These are phyloP conservation scores for Mycena galopus DNA, from an alignment of 768 basidiomycete genomes.

Conservation along the genomic window DNA sequence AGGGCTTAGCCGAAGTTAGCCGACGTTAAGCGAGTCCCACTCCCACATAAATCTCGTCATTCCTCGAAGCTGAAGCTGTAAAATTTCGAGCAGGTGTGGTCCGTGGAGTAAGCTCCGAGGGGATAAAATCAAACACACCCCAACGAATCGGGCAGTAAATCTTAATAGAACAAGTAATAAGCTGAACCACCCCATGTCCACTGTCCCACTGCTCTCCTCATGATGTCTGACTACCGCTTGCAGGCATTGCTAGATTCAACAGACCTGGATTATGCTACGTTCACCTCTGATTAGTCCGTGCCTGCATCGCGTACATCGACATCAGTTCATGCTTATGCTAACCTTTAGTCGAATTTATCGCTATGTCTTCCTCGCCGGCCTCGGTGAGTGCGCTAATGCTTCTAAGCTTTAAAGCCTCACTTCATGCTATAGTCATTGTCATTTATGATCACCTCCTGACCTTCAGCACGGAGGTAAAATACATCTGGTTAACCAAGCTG, in stretches of 20 bases:
- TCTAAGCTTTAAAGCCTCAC: conserved; percentile 10
- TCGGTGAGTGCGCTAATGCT: conserved; percentile 16
- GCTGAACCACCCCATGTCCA: too few species aligned
- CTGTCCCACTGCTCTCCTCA: neutral
- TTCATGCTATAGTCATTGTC: conserved; percentile 23
- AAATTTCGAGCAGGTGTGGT: too few species aligned
- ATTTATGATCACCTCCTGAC: conserved; percentile 30
- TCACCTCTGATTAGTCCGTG: conserved; percentile 22
- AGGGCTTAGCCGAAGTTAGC: too few species aligned
- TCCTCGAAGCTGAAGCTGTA: too few species aligned
- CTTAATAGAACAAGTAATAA: neutral
- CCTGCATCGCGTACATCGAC: neutral
- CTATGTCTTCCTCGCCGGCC: conserved; percentile 21
- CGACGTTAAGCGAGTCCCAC: too few species aligned
- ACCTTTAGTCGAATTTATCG: conserved; percentile 21
- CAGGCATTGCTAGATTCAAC: conserved; percentile 7
- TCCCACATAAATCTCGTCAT: too few species aligned
- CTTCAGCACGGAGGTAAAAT: conserved; percentile 20
- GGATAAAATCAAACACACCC: too few species aligned
- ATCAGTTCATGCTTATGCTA: conserved; percentile 11
- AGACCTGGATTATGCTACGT: conserved; percentile 22
- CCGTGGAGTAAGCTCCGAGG: too few species aligned
- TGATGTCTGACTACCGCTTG: neutral
- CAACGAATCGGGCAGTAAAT: neutral
- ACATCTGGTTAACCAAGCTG: conserved; percentile 27